Evolutionary conservation across 2,329 filamentous ascomycete genomes (phyloP).

Genomic region (Reticulascus tulasneorum): DNA sequence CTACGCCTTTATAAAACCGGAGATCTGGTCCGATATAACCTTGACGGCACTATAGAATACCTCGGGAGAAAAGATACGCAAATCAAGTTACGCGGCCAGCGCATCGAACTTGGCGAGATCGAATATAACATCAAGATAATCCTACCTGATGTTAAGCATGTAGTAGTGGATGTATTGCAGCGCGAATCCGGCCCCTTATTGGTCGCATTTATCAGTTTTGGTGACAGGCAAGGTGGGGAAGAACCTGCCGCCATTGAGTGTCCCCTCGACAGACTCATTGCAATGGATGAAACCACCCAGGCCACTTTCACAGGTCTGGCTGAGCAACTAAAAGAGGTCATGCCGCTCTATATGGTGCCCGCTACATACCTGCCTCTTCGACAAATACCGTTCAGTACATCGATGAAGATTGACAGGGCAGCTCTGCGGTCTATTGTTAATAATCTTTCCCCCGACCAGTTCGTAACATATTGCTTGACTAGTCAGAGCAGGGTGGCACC

Average conservation of each 20-base stretch:
- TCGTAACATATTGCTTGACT: conserved; percentile 1
- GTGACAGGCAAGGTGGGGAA: not conserved
- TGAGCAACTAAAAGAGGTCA: no score
- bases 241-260: conserved; percentile 1
- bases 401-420: conserved; percentile 16
- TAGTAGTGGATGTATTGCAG: conserved; percentile 6
- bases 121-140: conserved; percentile 18
- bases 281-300: no score
- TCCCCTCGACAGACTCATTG: no score
- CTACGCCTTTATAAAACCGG: conserved; percentile 19
- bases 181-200: not conserved
- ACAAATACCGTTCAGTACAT: conserved; percentile 13
- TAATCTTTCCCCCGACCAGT: conserved; percentile 1
- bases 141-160: conserved; percentile 1
- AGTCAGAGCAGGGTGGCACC: not conserved
- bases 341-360: conserved; percentile 32
- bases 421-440: conserved; percentile 7
- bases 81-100: conserved; percentile 28
- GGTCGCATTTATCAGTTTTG: not conserved
- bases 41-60: conserved; percentile 19
- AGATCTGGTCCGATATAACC: conserved; percentile 19
- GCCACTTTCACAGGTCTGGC: no score
- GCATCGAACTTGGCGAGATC: conserved; percentile 27
- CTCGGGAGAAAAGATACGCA: conserved; percentile 23
- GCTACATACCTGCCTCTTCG: conserved; percentile 22